These are phyloP conservation scores for Leccinellum albellum DNA, from an alignment of 768 basidiomycete genomes.

Conservation along the genomic window DNA sequence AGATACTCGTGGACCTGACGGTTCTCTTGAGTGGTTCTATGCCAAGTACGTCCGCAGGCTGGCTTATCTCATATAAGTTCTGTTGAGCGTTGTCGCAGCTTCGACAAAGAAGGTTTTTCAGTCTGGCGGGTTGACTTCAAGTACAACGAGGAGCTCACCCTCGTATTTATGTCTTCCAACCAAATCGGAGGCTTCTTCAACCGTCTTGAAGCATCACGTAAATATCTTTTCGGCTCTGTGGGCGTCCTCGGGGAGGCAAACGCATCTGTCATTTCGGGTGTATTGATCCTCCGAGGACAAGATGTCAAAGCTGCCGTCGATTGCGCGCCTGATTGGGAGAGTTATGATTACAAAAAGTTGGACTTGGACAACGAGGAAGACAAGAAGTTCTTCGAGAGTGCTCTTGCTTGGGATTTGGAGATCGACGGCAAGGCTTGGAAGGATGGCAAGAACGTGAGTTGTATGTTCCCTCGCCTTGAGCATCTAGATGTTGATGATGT, in stretches of 20 bases:
- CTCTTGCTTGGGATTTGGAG: constrained; percentile 91
- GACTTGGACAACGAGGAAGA: constrained; percentile 70
- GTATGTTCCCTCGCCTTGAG: background rate
- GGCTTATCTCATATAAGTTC: background rate
- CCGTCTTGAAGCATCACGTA: constrained; percentile 94
- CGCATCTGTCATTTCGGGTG: constrained; percentile 79
- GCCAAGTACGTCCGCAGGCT: constrained; percentile 57
- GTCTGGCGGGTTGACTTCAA: constrained; percentile 94
- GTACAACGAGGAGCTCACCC: constrained; percentile 91
- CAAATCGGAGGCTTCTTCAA: constrained; percentile 95
- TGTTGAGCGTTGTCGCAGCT: constrained; percentile 44
- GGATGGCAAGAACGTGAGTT: constrained; percentile 84
- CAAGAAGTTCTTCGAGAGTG: constrained; percentile 89
- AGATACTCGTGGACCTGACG: constrained; percentile 83
- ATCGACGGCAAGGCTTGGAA: constrained; percentile 86
- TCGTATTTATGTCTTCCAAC: constrained; percentile 92
- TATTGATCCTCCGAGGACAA: constrained; percentile 77
- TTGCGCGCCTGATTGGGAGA: constrained; percentile 89
- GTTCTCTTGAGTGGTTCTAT: constrained; percentile 95
- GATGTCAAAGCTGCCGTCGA: constrained; percentile 67
- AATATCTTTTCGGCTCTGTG: constrained; percentile 91
- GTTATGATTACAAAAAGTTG: constrained; percentile 75
- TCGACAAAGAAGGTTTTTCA: constrained; percentile 86
- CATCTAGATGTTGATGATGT: constrained; percentile 2
- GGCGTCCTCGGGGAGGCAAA: constrained; percentile 84